Base-by-base conservation (phyloP, 2,329 filamentous ascomycete species). In the Calonectria honghensis region DNA sequence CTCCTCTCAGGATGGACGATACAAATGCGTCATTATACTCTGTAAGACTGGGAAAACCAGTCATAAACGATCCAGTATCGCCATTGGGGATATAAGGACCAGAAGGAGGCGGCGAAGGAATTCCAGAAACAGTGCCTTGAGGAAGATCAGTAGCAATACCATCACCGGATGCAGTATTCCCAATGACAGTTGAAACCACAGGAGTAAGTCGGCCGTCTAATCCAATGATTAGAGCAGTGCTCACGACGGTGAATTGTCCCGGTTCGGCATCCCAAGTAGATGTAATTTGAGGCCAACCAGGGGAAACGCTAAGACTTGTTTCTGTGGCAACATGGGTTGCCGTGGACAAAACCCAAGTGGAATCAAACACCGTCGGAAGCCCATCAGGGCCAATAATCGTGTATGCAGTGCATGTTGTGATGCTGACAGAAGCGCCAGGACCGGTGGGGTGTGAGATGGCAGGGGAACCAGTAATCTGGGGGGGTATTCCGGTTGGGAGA, bases 191-290 rank as follows among this genome's bases (percentile, higher is more conserved):
- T 57, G 84, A 80, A 13, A 84, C 79, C 35, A 82, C 78, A 31
- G 84, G 77, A 18, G 84, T 85, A 2, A 77, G 74, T 18, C 80
- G 71, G 18, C 84, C 84, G 75, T 85, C 79, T 6, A 81, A 76
- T 14, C 84, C 84, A 18, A 85, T 70, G 39, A 84, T 72, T 5
- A 83, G 72, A 24, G 81, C 78, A 3, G 84, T 85, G 54, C 83
- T 81, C 71, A 81, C 75, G 2, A 79, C 79, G n/a, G 83, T 83
- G 69, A 80, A 73, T 5, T 75, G 54, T 45, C 68, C 74, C 2
- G 72, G 65, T 35, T 73, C 72, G 7, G 70, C 76, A 70, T 67
- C 75, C 20, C 75, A 73, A 16, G 73, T 72, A 20, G 70, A 64
- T 24, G 76, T 73, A 35, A 48, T 51, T 41, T 54, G 76, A 18